Conservation (phyloP, 495 filamentous ascomycete species). For the Penicillium coprophilum region DNA sequence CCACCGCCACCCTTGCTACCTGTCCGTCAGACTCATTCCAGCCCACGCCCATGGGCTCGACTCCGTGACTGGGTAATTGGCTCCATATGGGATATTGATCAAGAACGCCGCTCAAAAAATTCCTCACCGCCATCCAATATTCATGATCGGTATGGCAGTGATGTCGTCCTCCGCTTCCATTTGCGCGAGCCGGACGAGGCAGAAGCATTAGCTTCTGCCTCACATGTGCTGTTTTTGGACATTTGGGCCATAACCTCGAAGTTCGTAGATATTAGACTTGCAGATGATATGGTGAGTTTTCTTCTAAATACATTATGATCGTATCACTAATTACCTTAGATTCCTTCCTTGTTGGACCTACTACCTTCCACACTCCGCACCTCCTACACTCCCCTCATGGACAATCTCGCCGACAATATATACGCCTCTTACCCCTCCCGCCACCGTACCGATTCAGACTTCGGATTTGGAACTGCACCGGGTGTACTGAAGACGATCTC, state of each 20-base stretch:
- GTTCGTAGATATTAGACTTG: slow-evolving; percentile 84
- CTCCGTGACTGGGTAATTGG: slow-evolving; percentile 66
- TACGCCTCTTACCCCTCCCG: slow-evolving; percentile 68
- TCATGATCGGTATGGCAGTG: slow-evolving; percentile 67
- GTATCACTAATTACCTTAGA: slow-evolving; percentile 30
- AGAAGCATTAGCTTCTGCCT: slow-evolving; percentile 67
- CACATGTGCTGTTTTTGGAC: slow-evolving; percentile 76
- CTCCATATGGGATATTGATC: slow-evolving; percentile 57
- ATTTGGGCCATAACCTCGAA: slow-evolving; percentile 83
- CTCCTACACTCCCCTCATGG: slow-evolving; percentile 72
- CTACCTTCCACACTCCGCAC: slow-evolving; percentile 73
- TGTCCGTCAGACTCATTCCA: slow-evolving; percentile 34
- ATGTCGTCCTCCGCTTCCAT: slow-evolving; percentile 88
- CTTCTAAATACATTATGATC: background rate
- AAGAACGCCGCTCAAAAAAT: slow-evolving; percentile 25
- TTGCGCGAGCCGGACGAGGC: slow-evolving; percentile 69
- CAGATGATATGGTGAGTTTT: slow-evolving; percentile 67
- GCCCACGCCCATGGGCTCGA: slow-evolving; percentile 47
- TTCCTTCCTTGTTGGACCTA: slow-evolving; percentile 76
- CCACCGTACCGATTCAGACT: slow-evolving; percentile 28
- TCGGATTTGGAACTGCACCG: slow-evolving; percentile 32
- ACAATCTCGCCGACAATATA: slow-evolving; percentile 75
- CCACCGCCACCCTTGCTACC: slow-evolving; percentile 40
- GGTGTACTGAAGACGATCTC: slow-evolving; percentile 36
- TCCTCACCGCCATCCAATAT: slow-evolving; percentile 47